These are phyloP conservation scores for Monascus ruber DNA, from an alignment of 2,329 filamentous ascomycete genomes.

Conservation along the genomic window DNA sequence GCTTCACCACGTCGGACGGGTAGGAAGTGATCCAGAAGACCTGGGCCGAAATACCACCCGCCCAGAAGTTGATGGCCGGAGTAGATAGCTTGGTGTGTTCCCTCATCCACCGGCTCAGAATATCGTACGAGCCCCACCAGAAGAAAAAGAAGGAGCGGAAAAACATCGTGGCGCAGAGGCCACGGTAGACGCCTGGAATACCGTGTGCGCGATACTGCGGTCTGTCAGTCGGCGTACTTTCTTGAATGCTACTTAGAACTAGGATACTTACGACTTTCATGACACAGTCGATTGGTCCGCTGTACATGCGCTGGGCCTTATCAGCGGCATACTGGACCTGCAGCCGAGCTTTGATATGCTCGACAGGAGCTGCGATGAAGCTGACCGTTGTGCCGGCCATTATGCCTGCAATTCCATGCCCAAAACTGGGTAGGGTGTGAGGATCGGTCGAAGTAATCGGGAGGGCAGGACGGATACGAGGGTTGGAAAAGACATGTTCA, in stretches of 20 bases:
- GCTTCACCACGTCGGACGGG: conserved; percentile 87
- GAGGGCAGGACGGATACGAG: conserved; percentile 26
- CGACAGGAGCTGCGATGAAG: conserved; percentile 85
- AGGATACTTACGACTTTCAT: conserved; percentile 44
- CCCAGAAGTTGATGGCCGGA: conserved; percentile 91
- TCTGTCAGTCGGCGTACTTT: conserved; percentile 14
- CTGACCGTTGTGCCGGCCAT: conserved; percentile 81
- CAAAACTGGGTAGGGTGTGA: conserved; percentile 56
- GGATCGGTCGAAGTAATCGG: conserved; percentile 21
- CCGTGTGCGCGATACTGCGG: conserved; percentile 48
- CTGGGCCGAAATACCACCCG: conserved; percentile 83
- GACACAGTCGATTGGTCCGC: conserved; percentile 75
- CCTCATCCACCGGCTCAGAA: conserved; percentile 60
- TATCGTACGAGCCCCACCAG: conserved; percentile 95
- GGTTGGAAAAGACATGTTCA: conserved; percentile 62
- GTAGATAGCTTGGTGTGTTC: conserved; percentile 58
- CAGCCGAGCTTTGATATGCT: conserved; percentile 87
- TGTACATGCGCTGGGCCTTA: conserved; percentile 69
- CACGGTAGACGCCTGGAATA: conserved; percentile 70
- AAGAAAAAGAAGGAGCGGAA: conserved; percentile 94
- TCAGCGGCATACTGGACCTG: conserved; percentile 85
- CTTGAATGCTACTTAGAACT: too few species aligned
- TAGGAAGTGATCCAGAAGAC: conserved; percentile 91
- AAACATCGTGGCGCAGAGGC: conserved; percentile 69
- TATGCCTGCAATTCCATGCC: conserved; percentile 79